Evolutionary conservation across 768 basidiomycete species (phyloP), one percentile per base, ranked within the genome.

Genomic region (Hemileccinum rubropunctum): DNA sequence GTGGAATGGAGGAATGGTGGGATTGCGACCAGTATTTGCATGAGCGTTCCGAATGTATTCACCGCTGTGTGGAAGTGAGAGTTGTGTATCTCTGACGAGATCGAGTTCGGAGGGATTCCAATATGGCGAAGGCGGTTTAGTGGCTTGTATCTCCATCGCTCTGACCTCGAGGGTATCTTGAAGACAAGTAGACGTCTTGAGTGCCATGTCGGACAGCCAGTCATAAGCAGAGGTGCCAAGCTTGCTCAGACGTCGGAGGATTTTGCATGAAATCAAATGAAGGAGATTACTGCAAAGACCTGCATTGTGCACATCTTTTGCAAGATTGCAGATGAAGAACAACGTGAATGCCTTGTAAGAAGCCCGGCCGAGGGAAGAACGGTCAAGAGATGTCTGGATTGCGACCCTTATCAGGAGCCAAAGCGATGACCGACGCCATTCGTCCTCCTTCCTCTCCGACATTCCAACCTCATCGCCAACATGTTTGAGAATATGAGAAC

Each of bases 371-470:
- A 30, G 28, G 45, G n/a, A 44, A 35, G 54, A 52, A 32, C 51
- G 54, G 23, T 47, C 46, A 32, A 69, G 58, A 1, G 70, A 66
- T 0, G 66, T 71, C 53, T 77, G 75, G n/a, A 75, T 50, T 2
- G 71, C 68, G 0, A 79, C 72, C 4, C 77, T 73, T 33, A 76
- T 56, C 14, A 76, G 57, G 5, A 78, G 70, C 77, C 78, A 80
- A 8, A 76, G 58, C 21, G 34, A 35, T n/a, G 34, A 30, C 28
- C 28, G 28, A 30, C 28, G 28, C 28, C 28, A 30, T 30, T 30
- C 28, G 28, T 12, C 28, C 28, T 12, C 28, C 28, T 30, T 30
- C 28, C 28, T 12, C 28, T 30, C 28, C 28, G 11, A 4, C 7
- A 4, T 8, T 9, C 28, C 28, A 9, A 30, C 11, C 9, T 30